Conservation (phyloP, 164 flowering plant genomes). For the Tetracentron sinense region DNA sequence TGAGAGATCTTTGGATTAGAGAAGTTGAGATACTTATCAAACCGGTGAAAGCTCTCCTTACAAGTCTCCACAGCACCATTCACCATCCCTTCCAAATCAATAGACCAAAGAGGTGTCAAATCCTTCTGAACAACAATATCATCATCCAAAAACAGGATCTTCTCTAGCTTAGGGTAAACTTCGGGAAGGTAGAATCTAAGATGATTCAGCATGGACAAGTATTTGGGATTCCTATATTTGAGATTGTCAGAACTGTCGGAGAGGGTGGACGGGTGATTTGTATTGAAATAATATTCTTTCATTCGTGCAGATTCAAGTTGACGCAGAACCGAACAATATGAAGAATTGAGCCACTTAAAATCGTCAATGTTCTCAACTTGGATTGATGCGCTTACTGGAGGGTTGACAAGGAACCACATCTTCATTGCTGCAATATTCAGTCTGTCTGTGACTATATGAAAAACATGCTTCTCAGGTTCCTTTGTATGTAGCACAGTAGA, state of each 20-base stretch:
- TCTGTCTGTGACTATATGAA: constrained; percentile 89
- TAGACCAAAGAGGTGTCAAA: constrained; percentile 79
- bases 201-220: constrained; percentile 95
- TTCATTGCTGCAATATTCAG: constrained; percentile 86
- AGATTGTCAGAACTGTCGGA: constrained; percentile 74
- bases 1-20: constrained; percentile 70
- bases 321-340: constrained; percentile 88
- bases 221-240: constrained; percentile 93
- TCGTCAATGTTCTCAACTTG: constrained; percentile 81
- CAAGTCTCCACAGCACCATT: constrained; percentile 98
- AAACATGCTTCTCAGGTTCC: constrained; percentile 92
- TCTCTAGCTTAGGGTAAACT: constrained; percentile 85
- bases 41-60: constrained; percentile 93
- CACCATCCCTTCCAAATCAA: constrained; percentile 86
- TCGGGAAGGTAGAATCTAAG: constrained; percentile 96
- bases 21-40: constrained; percentile 94
- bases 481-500: constrained; percentile 68
- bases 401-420: constrained; percentile 88
- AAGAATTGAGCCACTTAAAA: constrained; percentile 94
- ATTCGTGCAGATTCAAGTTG: constrained; percentile 86
- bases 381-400: constrained; percentile 56
- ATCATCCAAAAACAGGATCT: constrained; percentile 92
- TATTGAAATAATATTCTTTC: constrained; percentile 86
- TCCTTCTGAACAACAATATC: constrained; percentile 98
- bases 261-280: constrained; percentile 65